Evolutionary conservation across 257 asterid genomes (phyloP).

Genomic region (Nicotiana tomentosiformis): DNA sequence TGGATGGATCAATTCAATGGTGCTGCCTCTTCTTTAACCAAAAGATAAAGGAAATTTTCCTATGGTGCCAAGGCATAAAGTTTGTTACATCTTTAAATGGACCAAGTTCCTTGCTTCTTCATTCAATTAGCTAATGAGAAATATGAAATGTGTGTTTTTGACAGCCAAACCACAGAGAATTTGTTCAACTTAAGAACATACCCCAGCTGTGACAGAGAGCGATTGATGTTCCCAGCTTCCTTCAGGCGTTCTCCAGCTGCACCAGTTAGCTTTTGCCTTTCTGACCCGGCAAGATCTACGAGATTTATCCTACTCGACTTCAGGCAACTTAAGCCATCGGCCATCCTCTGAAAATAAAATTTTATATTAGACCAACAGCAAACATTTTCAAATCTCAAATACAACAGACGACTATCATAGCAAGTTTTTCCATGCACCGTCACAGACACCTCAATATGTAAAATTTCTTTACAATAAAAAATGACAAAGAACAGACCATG

Average conservation of each 20-base stretch:
- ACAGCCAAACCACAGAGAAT: background rate
- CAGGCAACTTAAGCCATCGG: slow-evolving; percentile 78
- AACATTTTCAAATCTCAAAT: slow-evolving; percentile 1
- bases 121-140: background rate
- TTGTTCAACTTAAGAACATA: slow-evolving; percentile 24
- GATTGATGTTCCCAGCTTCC: slow-evolving; percentile 98
- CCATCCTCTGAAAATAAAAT: slow-evolving; percentile 50
- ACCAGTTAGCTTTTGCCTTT: slow-evolving; percentile 96
- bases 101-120: background rate
- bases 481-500: background rate
- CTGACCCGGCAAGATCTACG: slow-evolving; percentile 99
- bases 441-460: background rate
- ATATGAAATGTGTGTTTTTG: background rate
- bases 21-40: background rate
- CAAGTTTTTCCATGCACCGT: background rate
- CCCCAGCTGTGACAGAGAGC: slow-evolving; percentile 98
- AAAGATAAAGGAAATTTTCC: background rate
- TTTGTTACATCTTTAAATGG: background rate
- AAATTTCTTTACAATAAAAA: background rate
- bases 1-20: background rate
- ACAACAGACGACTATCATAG: background rate
- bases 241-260: slow-evolving; percentile 99
- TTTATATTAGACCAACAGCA: slow-evolving; percentile 9
- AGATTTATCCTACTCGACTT: slow-evolving; percentile 90
- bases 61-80: background rate